A percentile compares a stretch with the other conserved stretches of the same genome.
Conservation (phyloP, 2,329 filamentous ascomycete species). For the Alternaria triticina region DNA sequence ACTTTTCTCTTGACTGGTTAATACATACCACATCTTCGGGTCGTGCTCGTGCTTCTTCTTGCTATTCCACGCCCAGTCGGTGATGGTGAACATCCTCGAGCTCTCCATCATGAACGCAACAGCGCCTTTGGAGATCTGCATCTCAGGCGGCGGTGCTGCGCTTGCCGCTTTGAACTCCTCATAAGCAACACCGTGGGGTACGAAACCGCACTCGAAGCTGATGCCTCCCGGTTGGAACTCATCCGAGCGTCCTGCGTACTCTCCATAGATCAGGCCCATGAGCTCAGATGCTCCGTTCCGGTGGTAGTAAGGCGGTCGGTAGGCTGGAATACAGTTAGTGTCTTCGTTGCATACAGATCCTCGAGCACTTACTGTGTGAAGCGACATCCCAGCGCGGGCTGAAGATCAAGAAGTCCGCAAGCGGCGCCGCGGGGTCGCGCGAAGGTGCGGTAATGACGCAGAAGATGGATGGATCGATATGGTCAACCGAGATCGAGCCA, state of each 20-base stretch:
- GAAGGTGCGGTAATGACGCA: conserved; percentile 68
- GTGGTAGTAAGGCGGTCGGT: conserved; percentile 64
- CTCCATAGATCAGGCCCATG: conserved; percentile 68
- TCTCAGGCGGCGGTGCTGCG: conserved; percentile 51
- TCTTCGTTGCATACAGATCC: background rate
- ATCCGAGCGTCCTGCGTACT: conserved; percentile 58
- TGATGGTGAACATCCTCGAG: conserved; percentile 44
- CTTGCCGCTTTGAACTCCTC: conserved; percentile 63
- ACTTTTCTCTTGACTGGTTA: accelerated
- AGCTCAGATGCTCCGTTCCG: conserved; percentile 71
- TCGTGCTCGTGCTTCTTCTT: conserved; percentile 57
- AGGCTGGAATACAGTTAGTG: conserved; percentile 28
- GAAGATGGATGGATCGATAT: conserved; percentile 80
- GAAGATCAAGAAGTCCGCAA: conserved; percentile 71
- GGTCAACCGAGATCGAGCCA: conserved; percentile 75
- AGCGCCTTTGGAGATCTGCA: conserved; percentile 56
- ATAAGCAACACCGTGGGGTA: conserved; percentile 67
- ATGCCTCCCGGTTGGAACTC: conserved; percentile 68
- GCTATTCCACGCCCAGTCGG: conserved; percentile 45
- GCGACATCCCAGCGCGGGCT: conserved; percentile 68
- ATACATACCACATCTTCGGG: conserved; percentile 54
- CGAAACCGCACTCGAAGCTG: conserved; percentile 73
- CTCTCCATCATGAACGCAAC: conserved; percentile 72
- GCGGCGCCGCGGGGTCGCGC: conserved; percentile 64
- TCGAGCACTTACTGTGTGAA: conserved; percentile 53